Percentiles rank a stretch among this genome's conserved stretches.
phyloP scores from a whole-genome alignment of 345 rosid genomes.

The Rhizophora mangle region DNA sequence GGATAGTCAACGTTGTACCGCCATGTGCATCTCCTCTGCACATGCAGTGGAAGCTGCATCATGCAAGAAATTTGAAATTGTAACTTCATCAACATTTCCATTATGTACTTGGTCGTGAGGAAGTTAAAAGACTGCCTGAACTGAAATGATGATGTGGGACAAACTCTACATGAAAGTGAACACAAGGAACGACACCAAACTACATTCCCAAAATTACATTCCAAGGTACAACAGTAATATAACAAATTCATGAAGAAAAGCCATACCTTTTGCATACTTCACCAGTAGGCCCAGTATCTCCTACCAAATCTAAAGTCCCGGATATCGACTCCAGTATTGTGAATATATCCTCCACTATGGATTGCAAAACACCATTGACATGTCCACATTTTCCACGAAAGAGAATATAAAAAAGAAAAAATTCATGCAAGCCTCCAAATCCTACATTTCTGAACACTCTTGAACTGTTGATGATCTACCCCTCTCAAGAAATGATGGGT shows the following conservation, averaged over 20 bases:
- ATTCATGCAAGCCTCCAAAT: neutral
- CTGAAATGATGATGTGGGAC: slow-evolving; percentile 15
- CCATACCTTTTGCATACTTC: neutral
- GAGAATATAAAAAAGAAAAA: slow-evolving; percentile 6
- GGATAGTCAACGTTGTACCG: no score
- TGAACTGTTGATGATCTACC: slow-evolving; percentile 38
- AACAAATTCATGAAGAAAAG: slow-evolving; percentile 26
- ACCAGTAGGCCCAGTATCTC: slow-evolving; percentile 10
- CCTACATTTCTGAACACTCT: slow-evolving; percentile 44
- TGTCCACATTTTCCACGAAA: slow-evolving; percentile 9
- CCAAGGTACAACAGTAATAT: slow-evolving; percentile 19
- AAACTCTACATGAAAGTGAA: slow-evolving; percentile 34
- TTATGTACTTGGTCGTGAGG: no score
- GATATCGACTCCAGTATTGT: neutral
- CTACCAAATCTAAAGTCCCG: neutral
- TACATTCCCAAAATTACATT: slow-evolving; percentile 2
- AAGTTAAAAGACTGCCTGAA: slow-evolving; percentile 1
- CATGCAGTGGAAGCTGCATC: no score
- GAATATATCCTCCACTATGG: neutral
- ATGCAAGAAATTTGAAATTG: no score
- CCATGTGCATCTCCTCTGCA: no score
- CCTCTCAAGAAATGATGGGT: slow-evolving; percentile 37
- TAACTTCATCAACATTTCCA: no score
- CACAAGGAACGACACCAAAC: slow-evolving; percentile 19
- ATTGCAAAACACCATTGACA: slow-evolving; percentile 13